Base-by-base conservation (phyloP, 2,329 filamentous ascomycete genomes). In the Massarina eburnea region DNA sequence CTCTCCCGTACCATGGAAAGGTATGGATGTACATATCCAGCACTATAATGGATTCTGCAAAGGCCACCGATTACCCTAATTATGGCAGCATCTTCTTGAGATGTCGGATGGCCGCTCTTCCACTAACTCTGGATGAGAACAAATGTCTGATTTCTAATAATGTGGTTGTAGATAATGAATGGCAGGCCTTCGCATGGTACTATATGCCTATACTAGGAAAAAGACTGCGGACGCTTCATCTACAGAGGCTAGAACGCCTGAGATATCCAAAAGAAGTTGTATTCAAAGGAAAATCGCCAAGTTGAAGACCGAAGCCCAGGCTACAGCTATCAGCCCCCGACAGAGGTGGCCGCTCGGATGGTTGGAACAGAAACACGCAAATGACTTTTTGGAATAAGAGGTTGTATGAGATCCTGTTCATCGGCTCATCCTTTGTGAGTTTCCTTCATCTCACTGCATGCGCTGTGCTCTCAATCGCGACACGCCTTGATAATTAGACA, bases 11-110 rank as follows among this genome's bases (percentile, higher is more conserved):
- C 43, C 70, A 72, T 17, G 64, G 71, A 39, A 64, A 72, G 33
- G 67, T 69, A 4, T 77, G 75, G 74, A 68, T 77, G 15, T 51
- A 78, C 50, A 73, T 68, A 19, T 78, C 75, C 74, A 71, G 76
- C 43, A 64, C 61, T 19, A 66, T 66, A 7, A 45, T 55, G 2
- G 68, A 74, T 34, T 21, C 50, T 8, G 49, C 49, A 1, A 65
- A 63, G 2, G 61, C 58, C 3, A 58, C 66, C 1, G 65, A 73
- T 35, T 76, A 74, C 48, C 73, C 74, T 0, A 53, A 58, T 37
- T 48, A 61, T 4, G 52, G 44, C 7, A 52, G 61, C 24, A 61
- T 67, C 19, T 73, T 73, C 47, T 39, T 73, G 10, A 65, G 70
- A 43, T 74, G 71, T 3, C 57, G 54, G 10, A 62, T 64, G 58